phyloP scores from a whole-genome alignment of 441 rosid genomes.

The Jatropha multifida region DNA sequence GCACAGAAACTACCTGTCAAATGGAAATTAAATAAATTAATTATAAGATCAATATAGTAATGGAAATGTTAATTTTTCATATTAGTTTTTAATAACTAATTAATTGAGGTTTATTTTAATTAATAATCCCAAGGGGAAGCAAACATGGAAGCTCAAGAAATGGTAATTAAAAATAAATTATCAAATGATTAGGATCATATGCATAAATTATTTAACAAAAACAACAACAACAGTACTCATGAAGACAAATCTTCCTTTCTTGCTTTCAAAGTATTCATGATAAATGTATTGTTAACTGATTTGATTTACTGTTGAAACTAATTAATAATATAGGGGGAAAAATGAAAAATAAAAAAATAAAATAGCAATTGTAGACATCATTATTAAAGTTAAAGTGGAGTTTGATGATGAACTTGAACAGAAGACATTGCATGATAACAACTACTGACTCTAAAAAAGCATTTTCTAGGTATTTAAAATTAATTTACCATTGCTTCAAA shows the following conservation, averaged over 20 bases:
- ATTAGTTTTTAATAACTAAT: background rate
- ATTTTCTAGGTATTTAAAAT: background rate
- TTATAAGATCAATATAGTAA: background rate
- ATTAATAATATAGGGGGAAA: conserved; percentile 11
- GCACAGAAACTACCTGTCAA: conserved; percentile 48
- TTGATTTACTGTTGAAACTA: conserved; percentile 1
- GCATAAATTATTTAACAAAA: background rate
- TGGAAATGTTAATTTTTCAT: background rate
- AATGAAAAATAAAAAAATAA: background rate
- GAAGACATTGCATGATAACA: conserved; percentile 27
- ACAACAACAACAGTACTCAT: background rate
- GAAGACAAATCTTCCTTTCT: conserved; percentile 25
- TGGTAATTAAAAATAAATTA: conserved; percentile 8
- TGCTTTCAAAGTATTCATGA: conserved; percentile 46
- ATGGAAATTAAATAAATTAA: background rate
- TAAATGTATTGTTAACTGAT: conserved; percentile 27
- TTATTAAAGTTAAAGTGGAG: conserved; percentile 53
- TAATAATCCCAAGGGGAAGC: background rate
- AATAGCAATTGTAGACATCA: conserved; percentile 33
- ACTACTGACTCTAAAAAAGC: conserved; percentile 9
- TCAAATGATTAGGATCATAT: conserved; percentile 16
- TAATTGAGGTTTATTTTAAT: background rate
- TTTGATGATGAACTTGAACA: conserved; percentile 30
- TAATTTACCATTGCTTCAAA: background rate
- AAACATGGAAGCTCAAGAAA: conserved; percentile 10